Evolutionary conservation across 148 eudicot species (phyloP), one percentile per base, ranked within the genome.

Genomic region (Linanthus parryae): DNA sequence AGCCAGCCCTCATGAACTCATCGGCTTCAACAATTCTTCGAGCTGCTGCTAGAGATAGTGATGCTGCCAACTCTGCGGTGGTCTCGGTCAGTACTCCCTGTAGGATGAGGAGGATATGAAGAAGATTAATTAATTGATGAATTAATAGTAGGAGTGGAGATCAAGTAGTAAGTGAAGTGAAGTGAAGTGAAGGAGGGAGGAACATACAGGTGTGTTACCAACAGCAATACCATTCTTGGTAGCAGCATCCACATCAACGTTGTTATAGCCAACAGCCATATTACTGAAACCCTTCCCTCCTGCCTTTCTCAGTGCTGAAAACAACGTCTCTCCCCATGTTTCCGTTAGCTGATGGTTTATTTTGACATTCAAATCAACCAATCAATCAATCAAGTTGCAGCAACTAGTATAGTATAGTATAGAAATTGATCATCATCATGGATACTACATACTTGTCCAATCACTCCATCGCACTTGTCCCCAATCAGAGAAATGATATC

Each of bases 201-300:
- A 61, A 54, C 91, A 75, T 60, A 92, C 99, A 48, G 99, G 99
- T 52, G 99, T 92, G 65, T 92, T 92, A 39, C 99, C 99, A 72
- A 92, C 99, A 67, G 99, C 99, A 66, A 92, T 76, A 46, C 96
- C 96, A 57, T 87, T 74, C 64, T 92, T 92, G 39, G 17, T 92
- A 33, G 99, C 99, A 63, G 91, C 95, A 61, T 72, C 56, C 13
- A 92, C 96, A 66, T 88, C 88, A 49, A 92, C 99, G 63, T 92
- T 92, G 75, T 92, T 88, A 71, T 92, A 88, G 24, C 99, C 99
- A 44, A 92, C 99, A 71, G 99, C 99, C 96, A 88, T 92, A 72
- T 92, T 92, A 62, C 99, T 92, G 71, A 88, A 92, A 58, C 88
- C 99, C 65, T 73, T 92, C 2, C 99, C 96, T 38, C 99, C 96